These are phyloP conservation scores for Gossypium stocksii DNA, from an alignment of 345 rosid species.

Conservation along the genomic window DNA sequence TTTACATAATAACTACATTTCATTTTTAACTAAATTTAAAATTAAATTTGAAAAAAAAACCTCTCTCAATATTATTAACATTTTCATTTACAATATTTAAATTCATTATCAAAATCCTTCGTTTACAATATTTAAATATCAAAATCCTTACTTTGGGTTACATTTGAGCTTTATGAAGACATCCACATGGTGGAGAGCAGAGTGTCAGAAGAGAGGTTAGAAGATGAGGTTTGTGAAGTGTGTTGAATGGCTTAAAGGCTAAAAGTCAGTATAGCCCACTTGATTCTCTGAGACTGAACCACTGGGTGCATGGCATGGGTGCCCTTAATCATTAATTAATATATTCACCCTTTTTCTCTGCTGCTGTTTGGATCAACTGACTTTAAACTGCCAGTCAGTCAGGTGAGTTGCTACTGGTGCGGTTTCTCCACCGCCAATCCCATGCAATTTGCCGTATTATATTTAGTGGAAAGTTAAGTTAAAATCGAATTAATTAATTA, in stretches of 20 bases:
- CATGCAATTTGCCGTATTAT: not conserved
- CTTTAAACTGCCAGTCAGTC: not conserved
- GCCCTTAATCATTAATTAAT: not conserved
- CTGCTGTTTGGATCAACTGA: slow-evolving; percentile 21
- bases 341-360: not conserved
- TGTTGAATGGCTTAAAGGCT: slow-evolving; percentile 25
- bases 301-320: not conserved
- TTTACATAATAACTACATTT: too few relatives aligned
- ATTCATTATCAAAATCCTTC: not conserved
- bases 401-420: not conserved
- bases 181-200: not conserved
- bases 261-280: slow-evolving; percentile 28
- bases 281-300: slow-evolving; percentile 19
- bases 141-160: not conserved
- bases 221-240: slow-evolving; percentile 22
- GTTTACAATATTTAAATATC: too few relatives aligned
- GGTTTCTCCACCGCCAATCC: not conserved
- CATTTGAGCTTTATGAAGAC: not conserved
- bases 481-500: too few relatives aligned
- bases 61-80: too few relatives aligned
- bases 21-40: too few relatives aligned
- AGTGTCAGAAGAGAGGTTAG: not conserved
- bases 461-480: rapidly evolving
- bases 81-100: too few relatives aligned
- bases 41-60: too few relatives aligned